These are phyloP conservation scores for Excoecaria cochinchinensis DNA, from an alignment of 345 rosid genomes.

Conservation along the genomic window DNA sequence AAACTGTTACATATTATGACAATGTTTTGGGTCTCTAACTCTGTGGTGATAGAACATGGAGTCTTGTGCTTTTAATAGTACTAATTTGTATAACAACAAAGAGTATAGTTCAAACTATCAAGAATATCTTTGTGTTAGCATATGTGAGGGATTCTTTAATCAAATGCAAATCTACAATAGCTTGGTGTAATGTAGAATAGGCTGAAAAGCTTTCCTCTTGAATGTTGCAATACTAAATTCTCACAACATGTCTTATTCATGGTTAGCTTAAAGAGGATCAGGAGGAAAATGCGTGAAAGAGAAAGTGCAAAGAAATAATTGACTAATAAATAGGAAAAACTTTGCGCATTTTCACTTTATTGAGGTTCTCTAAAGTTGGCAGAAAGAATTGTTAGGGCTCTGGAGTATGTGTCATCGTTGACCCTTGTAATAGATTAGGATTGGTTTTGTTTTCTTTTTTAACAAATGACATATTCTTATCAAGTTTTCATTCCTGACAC, in stretches of 20 bases:
- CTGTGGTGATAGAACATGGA: neutral
- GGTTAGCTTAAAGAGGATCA: neutral
- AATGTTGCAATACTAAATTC: neutral
- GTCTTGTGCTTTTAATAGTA: neutral
- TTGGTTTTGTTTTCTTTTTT: neutral
- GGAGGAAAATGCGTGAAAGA: neutral
- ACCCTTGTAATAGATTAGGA: neutral
- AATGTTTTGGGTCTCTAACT: neutral
- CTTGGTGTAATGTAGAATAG: neutral
- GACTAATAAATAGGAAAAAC: neutral
- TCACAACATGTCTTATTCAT: neutral
- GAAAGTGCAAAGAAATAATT: neutral
- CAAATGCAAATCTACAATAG: neutral
- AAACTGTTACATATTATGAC: neutral
- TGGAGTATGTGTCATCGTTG: neutral
- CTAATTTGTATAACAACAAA: conserved; percentile 7
- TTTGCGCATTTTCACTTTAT: conserved; percentile 4
- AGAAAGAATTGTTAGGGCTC: neutral
- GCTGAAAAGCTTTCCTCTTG: neutral
- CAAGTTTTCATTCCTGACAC: neutral
- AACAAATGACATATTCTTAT: neutral
- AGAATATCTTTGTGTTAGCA: neutral
- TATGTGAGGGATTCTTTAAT: neutral
- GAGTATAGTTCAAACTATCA: conserved; percentile 5
- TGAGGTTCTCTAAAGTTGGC: conserved; percentile 10